phyloP scores from a whole-genome alignment of 306 rosid species.

The Prunus padus region DNA sequence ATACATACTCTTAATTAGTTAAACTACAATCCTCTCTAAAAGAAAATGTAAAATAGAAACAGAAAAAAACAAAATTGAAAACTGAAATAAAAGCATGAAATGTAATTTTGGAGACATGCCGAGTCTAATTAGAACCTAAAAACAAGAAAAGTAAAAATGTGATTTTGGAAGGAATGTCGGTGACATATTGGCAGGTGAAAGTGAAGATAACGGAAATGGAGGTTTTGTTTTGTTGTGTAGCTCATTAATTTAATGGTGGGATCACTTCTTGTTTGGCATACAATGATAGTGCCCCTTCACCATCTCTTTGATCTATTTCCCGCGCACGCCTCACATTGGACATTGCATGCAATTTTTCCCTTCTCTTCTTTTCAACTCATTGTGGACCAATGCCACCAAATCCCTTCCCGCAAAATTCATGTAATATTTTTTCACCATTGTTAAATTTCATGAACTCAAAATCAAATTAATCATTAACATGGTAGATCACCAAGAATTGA shows the following conservation, averaged over 20 bases:
- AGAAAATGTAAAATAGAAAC: too few relatives aligned
- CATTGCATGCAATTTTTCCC: background rate
- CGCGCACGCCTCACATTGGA: background rate
- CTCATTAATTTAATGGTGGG: constrained; percentile 9
- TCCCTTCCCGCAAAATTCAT: background rate
- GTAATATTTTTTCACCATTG: background rate
- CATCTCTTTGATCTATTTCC: constrained; percentile 18
- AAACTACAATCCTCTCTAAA: too few relatives aligned
- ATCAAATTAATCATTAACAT: too few relatives aligned
- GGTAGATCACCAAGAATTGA: too few relatives aligned
- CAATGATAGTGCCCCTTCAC: constrained; percentile 36
- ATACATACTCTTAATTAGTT: too few relatives aligned
- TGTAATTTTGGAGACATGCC: too few relatives aligned
- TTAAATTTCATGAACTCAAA: too few relatives aligned
- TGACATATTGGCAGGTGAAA: background rate
- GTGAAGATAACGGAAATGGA: background rate
- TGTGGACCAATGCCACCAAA: background rate
- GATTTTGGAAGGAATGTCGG: background rate
- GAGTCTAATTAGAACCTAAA: too few relatives aligned
- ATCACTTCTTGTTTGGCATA: constrained; percentile 18
- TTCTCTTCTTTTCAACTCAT: background rate
- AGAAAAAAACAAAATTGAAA: too few relatives aligned
- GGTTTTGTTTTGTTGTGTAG: constrained; percentile 10
- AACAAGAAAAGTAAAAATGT: background rate
- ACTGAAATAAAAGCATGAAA: too few relatives aligned